Base-by-base conservation (phyloP, 1,284 basidiomycete genomes). In the Moesziomyces sp. region DNA sequence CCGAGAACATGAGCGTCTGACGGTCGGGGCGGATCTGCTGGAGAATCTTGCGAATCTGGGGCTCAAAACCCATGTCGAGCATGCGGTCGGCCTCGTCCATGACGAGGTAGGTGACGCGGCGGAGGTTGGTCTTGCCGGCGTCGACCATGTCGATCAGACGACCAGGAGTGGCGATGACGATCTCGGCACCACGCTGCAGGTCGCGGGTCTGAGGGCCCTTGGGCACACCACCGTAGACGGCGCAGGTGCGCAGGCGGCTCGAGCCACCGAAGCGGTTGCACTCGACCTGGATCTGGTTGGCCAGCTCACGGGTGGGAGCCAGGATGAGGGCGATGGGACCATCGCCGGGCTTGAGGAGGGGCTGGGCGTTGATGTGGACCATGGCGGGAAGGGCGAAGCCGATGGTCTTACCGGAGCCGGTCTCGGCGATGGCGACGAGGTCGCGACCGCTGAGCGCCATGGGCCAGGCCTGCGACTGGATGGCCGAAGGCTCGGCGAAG, bases 321-420 rank as follows among this genome's bases (percentile, higher is more conserved):
- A 99, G 90, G 67, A 99, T 93, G 60, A 99, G 90, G 35, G 93
- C 96, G 74, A 99, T 97, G 30, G 96, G 96, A 28, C 96, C 96
- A 85, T 99, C 97, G 30, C 96, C 96, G 50, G 95, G 92, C 3
- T 92, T 86, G 75, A 99, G 88, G 52, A 99, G 89, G 10, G 96
- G 93, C 89, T 99, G 97, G 90, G 96, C 96, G 88, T 98, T 99
- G 88, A 99, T 98, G 86, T 99, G 96, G 43, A 99, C 88, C 94
- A 99, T 99, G 62, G 96, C 94, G 54, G 96, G 96, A 50, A 99
- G 90, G 60, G 97, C 95, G 84, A 99, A 99, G 18, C 95, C 91
- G 72, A 99, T 97, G 28, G 96, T 99, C 87, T 99, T 84, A 43
- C 79, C 83, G 42, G 76, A 80, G 77, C 82, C 82, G 34, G 82